Base-by-base conservation (phyloP, 1,139 yeast genomes). In the Yamadazyma trypodendri region DNA sequence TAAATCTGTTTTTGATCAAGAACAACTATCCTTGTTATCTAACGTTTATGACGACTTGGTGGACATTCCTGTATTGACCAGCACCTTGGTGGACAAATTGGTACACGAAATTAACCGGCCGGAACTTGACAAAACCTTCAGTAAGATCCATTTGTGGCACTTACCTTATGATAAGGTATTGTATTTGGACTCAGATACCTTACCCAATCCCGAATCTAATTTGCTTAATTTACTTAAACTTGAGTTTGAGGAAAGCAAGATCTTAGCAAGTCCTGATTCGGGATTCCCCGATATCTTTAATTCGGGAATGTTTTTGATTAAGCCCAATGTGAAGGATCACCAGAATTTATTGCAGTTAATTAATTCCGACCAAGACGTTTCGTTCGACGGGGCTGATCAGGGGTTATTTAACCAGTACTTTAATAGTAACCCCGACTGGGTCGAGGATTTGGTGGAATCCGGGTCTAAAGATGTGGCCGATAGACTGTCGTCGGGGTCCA, bases 211-310 rank as follows among this genome's bases (percentile, higher is more conserved):
- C 46, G 73, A 30, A 67, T 65, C 51, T 51, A 61, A 37, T 49
- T 62, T 49, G 33, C 51, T 55, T 24, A 67, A 59, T 41, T 58
- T 59, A 35, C 55, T 61, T 40, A 50, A 43, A 33, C 50, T 69
- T 32, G 64, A 63, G 6, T 59, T 70, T 32, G 63, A 61, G 1
- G 48, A 54, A 13, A 54, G 60, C 28, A 68, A 72, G 42, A 69
- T 84, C 12, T 64, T 72, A 32, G 97, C 97, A 0, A 73, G 87
- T n/a, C 94, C 97, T 0, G 97, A 92, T 62, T 72, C 83, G 20
- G 97, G 97, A 13, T 92, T 96, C 82, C 97, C 97, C 1, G 97
- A 92, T 60, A 75, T 87, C 51, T 92, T 92, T 71, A 92, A 92
- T 62, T 81, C 95, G 17, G 97, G 97, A 7, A 80, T 92, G 28